Evolutionary conservation across 1,284 basidiomycete species (phyloP).

Genomic region (Sporisorium scitamineum): DNA sequence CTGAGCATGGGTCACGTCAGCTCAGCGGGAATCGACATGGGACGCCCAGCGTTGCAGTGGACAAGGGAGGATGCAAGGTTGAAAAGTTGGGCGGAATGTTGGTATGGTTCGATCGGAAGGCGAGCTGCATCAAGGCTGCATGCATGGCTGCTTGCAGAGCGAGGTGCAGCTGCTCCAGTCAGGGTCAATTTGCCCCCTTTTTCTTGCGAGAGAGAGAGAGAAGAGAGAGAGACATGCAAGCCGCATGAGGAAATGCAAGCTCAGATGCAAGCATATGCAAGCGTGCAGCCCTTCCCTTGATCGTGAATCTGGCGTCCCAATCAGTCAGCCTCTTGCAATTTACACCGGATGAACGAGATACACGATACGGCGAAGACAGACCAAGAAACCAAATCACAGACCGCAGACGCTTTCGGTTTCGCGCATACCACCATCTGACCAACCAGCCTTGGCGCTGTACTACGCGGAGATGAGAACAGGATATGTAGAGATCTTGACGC

Average conservation of each 20-base stretch:
- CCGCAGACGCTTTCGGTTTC: constrained; percentile 4
- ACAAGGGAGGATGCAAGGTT: background rate
- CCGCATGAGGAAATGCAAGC: background rate
- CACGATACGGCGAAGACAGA: no score
- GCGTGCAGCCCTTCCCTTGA: no score
- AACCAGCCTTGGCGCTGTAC: background rate
- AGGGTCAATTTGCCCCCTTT: no score
- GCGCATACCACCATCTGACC: background rate
- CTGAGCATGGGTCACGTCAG: no score
- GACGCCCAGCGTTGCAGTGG: background rate
- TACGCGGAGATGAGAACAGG: background rate
- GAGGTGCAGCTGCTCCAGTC: background rate
- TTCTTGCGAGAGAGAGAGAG: background rate
- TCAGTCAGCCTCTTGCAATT: no score
- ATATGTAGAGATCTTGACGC: background rate
- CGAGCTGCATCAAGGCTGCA: constrained; percentile 8
- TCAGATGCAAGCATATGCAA: no score
- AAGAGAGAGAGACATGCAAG: background rate
- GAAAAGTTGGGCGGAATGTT: constrained; percentile 7
- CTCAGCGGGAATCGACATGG: background rate
- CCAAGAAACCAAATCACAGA: no score
- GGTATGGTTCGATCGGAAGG: constrained; percentile 16
- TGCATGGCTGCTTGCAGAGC: background rate
- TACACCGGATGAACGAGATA: no score
- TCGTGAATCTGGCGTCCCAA: no score